Evolutionary conservation across 2,329 filamentous ascomycete species (phyloP), one percentile per base, ranked within the genome.

Genomic region (Aureobasidium pullulans): DNA sequence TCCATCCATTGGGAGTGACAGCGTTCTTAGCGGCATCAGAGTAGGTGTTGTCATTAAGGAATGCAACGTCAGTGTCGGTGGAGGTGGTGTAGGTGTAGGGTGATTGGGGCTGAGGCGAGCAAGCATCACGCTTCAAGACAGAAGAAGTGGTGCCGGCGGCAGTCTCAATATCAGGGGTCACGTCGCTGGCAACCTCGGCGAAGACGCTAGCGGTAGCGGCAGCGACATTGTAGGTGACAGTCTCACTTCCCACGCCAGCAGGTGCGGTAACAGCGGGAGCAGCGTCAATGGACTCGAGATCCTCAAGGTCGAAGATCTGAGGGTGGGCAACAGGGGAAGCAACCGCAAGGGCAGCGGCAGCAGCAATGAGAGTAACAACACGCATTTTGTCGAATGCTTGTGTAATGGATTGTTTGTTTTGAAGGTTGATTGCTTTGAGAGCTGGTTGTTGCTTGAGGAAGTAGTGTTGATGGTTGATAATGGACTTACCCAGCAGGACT

Each of bases 1-100:
- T 65, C 60, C 68, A 72, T 43, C 66, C 66, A 11, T 60, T 31
- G 6, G 69, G 70, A 7, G 63, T 65, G 5, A 61, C 32, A 6
- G 68, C 69, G 50, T 36, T 36, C 8, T 9, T 36, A 36, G 34
- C 34, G 34, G 13, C 8, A 36, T 36, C 13, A 36, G 34, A 36
- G 34, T 36, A 36, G 34, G 34, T 36, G 34, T 8, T 36, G 34
- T 36, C 34, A 36, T 64, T 62, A 36, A 46, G 31, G 61, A 61
- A 65, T 31, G 60, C 60, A 36, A 13, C 13, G 34, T 36, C 34
- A 36, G 34, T 36, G 34, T 36, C 13, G 34, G 8, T 36, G 34
- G 34, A 36, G 34, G 34, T 36, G 34, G 34, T 36, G 34, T 36
- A 36, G 34, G 34, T 36, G 34, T 36, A 36, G 34, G 34, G 34